A percentile compares a stretch with the other conserved stretches of the same genome.
Evolutionary conservation across 257 asterid genomes (phyloP).

Genomic region (Capsicum chinense): DNA sequence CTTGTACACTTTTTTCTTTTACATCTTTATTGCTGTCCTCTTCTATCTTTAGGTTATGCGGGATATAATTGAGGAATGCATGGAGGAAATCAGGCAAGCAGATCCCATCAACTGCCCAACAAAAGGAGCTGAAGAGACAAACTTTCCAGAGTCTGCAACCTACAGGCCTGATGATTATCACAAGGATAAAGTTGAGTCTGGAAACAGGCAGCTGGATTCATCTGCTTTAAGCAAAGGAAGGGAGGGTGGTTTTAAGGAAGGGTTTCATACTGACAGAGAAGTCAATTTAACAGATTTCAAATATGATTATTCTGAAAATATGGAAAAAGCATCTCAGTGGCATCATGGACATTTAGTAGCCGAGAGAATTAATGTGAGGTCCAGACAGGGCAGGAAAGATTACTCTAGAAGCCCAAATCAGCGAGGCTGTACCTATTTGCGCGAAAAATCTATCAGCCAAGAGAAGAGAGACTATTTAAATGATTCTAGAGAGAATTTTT

Average conservation of each 20-base stretch:
- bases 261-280: slow-evolving; percentile 34
- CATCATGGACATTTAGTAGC: slow-evolving; percentile 39
- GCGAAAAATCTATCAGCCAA: slow-evolving; percentile 37
- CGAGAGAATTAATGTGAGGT: slow-evolving; percentile 41
- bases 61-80: slow-evolving; percentile 79
- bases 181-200: slow-evolving; percentile 39
- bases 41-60: slow-evolving; percentile 61
- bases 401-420: slow-evolving; percentile 41
- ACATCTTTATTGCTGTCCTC: neutral
- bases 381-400: slow-evolving; percentile 37
- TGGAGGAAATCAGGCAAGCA: slow-evolving; percentile 76
- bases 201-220: slow-evolving; percentile 37
- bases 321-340: slow-evolving; percentile 40
- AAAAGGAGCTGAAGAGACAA: slow-evolving; percentile 46
- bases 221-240: slow-evolving; percentile 38
- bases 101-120: slow-evolving; percentile 47
- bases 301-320: slow-evolving; percentile 35
- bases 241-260: slow-evolving; percentile 44
- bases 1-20: slow-evolving; percentile 27
- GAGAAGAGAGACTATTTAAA: slow-evolving; percentile 41
- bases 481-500: slow-evolving; percentile 38
- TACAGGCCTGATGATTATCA: slow-evolving; percentile 37
- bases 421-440: slow-evolving; percentile 36
- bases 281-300: slow-evolving; percentile 35
- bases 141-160: slow-evolving; percentile 44